These are phyloP conservation scores for Hypoxylon crocopeplum DNA, from an alignment of 495 filamentous ascomycete genomes.

Conservation along the genomic window DNA sequence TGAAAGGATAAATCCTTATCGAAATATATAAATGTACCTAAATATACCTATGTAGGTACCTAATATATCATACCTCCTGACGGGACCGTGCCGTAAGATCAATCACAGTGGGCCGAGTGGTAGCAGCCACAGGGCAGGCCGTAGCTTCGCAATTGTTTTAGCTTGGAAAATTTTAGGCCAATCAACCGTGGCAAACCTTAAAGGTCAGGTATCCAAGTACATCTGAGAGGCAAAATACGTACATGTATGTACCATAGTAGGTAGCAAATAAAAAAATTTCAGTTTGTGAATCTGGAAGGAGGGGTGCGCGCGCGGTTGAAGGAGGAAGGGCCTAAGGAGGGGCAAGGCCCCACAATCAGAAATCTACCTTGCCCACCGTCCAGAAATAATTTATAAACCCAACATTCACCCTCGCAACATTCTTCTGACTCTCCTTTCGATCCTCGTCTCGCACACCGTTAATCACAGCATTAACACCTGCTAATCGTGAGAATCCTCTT, in stretches of 20 bases:
- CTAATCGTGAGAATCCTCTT: conserved; percentile 26
- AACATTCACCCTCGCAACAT: conserved; percentile 22
- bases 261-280: conserved; percentile 28
- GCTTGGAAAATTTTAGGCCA: conserved; percentile 20
- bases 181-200: conserved; percentile 7
- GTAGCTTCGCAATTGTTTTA: conserved; percentile 15
- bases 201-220: conserved; percentile 7
- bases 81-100: no score
- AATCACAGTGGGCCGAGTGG: no score
- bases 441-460: conserved; percentile 42
- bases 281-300: conserved; percentile 42
- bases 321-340: conserved; percentile 36
- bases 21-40: no score
- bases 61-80: no score
- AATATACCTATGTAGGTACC: not conserved
- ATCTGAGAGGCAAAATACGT: not conserved
- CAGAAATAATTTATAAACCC: conserved; percentile 42
- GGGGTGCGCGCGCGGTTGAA: conserved; percentile 28
- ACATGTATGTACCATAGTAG: not conserved
- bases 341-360: conserved; percentile 42
- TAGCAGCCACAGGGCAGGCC: no score
- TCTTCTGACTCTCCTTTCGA: conserved; percentile 39
- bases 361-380: conserved; percentile 35
- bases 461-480: conserved; percentile 44
- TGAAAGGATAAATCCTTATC: no score